These are phyloP conservation scores for Tolypocladium pustulatum DNA, from an alignment of 2,329 filamentous ascomycete species.

Conservation along the genomic window DNA sequence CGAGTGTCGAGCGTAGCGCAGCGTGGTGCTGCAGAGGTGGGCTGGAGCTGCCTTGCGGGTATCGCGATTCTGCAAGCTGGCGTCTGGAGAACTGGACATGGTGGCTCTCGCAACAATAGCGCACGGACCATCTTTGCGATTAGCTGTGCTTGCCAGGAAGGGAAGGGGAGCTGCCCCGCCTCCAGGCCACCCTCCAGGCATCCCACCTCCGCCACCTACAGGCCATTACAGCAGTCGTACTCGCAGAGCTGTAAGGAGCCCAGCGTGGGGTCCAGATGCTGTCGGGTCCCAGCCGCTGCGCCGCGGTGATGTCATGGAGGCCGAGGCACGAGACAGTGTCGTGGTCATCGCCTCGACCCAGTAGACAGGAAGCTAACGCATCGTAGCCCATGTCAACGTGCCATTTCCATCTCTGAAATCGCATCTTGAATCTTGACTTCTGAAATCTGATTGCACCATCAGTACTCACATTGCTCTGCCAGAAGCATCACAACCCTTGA, in stretches of 20 bases:
- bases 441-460: too few relatives aligned
- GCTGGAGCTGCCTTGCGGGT: background rate
- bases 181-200: too few relatives aligned
- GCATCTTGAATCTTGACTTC: background rate
- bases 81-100: slow-evolving; percentile 14
- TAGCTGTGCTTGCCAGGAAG: background rate
- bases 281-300: too few relatives aligned
- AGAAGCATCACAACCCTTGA: too few relatives aligned
- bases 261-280: background rate
- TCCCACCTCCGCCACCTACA: too few relatives aligned
- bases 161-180: background rate
- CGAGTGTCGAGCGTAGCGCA: background rate
- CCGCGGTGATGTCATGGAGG: background rate
- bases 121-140: background rate
- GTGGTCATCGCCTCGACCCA: background rate
- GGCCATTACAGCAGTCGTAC: too few relatives aligned
- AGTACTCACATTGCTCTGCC: too few relatives aligned
- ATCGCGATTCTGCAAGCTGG: slow-evolving; percentile 3
- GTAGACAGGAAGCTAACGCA: background rate
- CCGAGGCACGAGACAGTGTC: background rate
- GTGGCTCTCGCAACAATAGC: slow-evolving; percentile 10
- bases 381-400: background rate
- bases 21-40: background rate
- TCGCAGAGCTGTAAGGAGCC: too few relatives aligned
- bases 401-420: background rate